Evolutionary conservation across 73 alveolate genomes (phyloP), one percentile per base, ranked within the genome.

Genomic region (Breviolum minutum): DNA sequence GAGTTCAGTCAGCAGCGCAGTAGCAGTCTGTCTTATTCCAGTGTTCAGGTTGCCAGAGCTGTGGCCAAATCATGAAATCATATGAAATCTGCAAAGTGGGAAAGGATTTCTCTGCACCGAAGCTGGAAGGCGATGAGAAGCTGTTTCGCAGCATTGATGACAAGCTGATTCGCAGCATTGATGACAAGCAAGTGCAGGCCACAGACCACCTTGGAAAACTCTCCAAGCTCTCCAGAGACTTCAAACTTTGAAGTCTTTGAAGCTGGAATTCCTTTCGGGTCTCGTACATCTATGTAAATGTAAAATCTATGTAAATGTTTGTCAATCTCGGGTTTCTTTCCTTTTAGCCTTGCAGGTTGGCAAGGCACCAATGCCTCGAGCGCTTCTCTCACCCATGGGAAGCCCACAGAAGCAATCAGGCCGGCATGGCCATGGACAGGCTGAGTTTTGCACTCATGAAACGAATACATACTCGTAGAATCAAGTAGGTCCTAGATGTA

Each of bases 151-250:
- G n/a, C n/a, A n/a, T n/a, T n/a, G n/a, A n/a, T n/a, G n/a, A n/a
- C n/a, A n/a, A n/a, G n/a, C 88, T 80, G 69, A 80, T 80, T 80
- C 88, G 32, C 88, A 80, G 88, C 88, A 80, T 80, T 32, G 88
- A 80, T 80, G 88, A 80, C 88, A 80, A 80, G 68, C 69, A 80
- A 80, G 88, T 48, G 22, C 88, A 80, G 88, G 88, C 88, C 17
- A 11, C 20, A 80, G 8, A 6, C 14, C 61, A 29, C 9, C 26
- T 17, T 30, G 10, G 26, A 71, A n/a, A n/a, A 7, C n/a, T 71
- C 81, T 17, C 32, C 30, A 20, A 8, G n/a, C n/a, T n/a, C n/a
- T n/a, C n/a, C n/a, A n/a, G n/a, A 22, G 30, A 24, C 22, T 27
- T 7, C 60, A 61, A 13, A 76, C n/a, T 8, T 22, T 8, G 60